Evolutionary conservation across 164 flowering plant species (phyloP), one percentile per base, ranked within the genome.

Genomic region (Kalanchoe fedtschenkoi): DNA sequence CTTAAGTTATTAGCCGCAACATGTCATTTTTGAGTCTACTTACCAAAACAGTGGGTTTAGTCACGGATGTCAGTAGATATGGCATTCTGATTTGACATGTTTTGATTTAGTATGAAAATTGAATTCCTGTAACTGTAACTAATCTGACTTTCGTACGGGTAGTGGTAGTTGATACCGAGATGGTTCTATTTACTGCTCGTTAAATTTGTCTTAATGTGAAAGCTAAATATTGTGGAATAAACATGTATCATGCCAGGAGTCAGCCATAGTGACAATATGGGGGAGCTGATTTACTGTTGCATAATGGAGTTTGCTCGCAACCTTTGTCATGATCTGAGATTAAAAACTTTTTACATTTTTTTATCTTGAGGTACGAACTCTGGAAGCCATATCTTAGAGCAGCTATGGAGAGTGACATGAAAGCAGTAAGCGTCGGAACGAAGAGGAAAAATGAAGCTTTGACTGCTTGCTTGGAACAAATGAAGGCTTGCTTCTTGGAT

Each of bases 361-460:
- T 19, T 55, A 21, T 21, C 38, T 29, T 60, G 71, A 91, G 98
- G 70, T 82, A 89, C 74, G 85, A 88, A 65, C 81, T 95, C 6
- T 95, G 99, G 99, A 95, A 95, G 75, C 99, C 99, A 60, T 67
- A 85, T 73, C 93, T 91, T 21, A 84, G 99, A 71, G 76, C 97
- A 43, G 69, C 71, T 74, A 95, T 95, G 99, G 99, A 95, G 69
- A 29, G 73, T 75, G 96, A 88, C 82, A 95, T 91, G 96, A 90
- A 81, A 79, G 89, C 83, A 58, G 96, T 95, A 35, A 84, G 99
- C 68, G 51, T 75, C 29, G 97, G 97, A 33, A 73, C 77, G 39
- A 95, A 91, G 71, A 77, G 77, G 34, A 95, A 87, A 80, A 68
- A 77, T 62, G 96, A 85, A 66, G 89, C 87, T 70, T 70, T 95